phyloP scores from a whole-genome alignment of 2,329 filamentous ascomycete genomes.

The Aspergillus piperis region DNA sequence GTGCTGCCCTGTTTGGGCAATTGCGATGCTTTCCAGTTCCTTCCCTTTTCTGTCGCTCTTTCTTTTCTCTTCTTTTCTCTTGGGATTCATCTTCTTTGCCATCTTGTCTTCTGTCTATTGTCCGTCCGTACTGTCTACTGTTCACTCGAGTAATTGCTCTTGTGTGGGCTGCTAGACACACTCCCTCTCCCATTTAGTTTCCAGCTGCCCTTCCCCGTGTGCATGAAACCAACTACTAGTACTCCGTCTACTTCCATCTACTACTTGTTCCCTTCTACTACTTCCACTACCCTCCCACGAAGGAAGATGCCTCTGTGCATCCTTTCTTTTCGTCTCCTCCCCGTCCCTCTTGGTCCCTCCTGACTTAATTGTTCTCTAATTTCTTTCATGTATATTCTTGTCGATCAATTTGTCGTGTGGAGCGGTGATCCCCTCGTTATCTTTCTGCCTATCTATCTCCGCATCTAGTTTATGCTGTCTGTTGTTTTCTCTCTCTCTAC shows the following conservation, averaged over 20 bases:
- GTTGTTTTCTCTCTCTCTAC: neutral
- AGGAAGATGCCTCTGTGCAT: conserved; percentile 2
- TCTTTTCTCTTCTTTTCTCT: neutral
- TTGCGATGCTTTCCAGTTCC: conserved; percentile 1
- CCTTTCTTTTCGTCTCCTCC: neutral
- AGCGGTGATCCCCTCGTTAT: conserved; percentile 9
- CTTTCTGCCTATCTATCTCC: conserved; percentile 2
- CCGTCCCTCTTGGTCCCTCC: neutral
- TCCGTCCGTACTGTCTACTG: neutral
- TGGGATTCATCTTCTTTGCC: neutral
- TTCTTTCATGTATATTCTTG: conserved; percentile 7
- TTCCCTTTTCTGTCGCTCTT: conserved; percentile 8
- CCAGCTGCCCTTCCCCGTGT: neutral
- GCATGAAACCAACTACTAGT: neutral
- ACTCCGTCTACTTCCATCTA: neutral
- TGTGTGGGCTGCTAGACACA: neutral
- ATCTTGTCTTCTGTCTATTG: neutral
- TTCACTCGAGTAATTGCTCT: neutral
- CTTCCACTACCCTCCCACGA: neutral
- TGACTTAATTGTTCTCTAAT: neutral
- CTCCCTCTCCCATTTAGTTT: neutral
- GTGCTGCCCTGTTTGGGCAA: conserved; percentile 29
- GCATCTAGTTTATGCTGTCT: conserved; percentile 10
- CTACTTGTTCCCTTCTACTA: neutral
- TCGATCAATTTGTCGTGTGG: neutral